Evolutionary conservation across 495 filamentous ascomycete species (phyloP).

Genomic region (Annulohypoxylon moriforme): DNA sequence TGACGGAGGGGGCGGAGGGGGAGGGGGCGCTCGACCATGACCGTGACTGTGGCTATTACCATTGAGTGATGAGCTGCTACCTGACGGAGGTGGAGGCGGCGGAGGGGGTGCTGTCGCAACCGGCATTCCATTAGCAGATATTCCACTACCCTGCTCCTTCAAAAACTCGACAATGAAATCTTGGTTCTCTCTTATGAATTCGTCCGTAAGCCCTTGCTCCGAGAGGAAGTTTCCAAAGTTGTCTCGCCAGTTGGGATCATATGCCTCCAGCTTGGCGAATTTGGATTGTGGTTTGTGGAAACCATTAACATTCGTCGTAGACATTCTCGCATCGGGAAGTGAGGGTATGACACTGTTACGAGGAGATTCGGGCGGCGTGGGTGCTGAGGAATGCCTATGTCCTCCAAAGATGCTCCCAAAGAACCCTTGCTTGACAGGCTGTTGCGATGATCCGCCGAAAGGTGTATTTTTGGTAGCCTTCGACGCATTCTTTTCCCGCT

Average conservation of each 20-base stretch:
- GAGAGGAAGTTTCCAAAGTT: slow-evolving; percentile 81
- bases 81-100: slow-evolving; percentile 61
- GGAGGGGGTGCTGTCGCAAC: slow-evolving; percentile 61
- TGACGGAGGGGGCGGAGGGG: slow-evolving; percentile 65
- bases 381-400: slow-evolving; percentile 73
- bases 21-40: slow-evolving; percentile 65
- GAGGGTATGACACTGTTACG: slow-evolving; percentile 60
- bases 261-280: slow-evolving; percentile 78
- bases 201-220: slow-evolving; percentile 89
- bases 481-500: slow-evolving; percentile 91
- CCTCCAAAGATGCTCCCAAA: slow-evolving; percentile 76
- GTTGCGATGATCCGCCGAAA: slow-evolving; percentile 70
- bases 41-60: slow-evolving; percentile 25
- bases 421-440: slow-evolving; percentile 57
- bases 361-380: slow-evolving; percentile 66
- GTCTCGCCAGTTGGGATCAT: slow-evolving; percentile 86
- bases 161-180: slow-evolving; percentile 96
- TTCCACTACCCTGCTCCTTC: slow-evolving; percentile 77
- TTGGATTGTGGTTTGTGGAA: slow-evolving; percentile 54
- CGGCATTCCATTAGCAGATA: slow-evolving; percentile 21
- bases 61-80: slow-evolving; percentile 34
- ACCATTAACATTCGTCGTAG: slow-evolving; percentile 56
- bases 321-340: slow-evolving; percentile 57
- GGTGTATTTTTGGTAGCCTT: slow-evolving; percentile 82
- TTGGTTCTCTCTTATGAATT: slow-evolving; percentile 90